Evolutionary conservation across 2,329 filamentous ascomycete species (phyloP).

Genomic region (Talaromyces albobiverticillius): DNA sequence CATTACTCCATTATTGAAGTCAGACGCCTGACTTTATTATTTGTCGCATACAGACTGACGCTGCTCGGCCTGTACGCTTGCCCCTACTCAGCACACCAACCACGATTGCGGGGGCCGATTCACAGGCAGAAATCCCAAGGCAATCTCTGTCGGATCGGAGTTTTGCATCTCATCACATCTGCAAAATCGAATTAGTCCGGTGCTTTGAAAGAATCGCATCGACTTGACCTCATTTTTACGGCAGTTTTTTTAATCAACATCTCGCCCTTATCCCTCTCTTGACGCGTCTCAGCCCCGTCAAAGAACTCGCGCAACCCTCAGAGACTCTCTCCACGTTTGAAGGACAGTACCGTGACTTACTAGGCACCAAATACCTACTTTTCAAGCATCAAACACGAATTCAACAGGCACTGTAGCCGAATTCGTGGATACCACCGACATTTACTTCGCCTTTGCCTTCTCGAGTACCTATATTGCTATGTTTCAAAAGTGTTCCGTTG

Average conservation of each 20-base stretch:
- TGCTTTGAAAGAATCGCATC: neutral
- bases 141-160: neutral
- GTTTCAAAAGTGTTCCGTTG: conserved; percentile 8
- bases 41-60: neutral
- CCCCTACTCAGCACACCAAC: neutral
- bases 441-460: neutral
- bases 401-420: conserved; percentile 13
- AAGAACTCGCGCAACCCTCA: neutral
- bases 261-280: neutral
- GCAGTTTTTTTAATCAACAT: neutral
- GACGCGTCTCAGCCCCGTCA: neutral
- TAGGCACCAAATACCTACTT: neutral
- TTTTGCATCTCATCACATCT: neutral
- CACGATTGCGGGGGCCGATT: conserved; percentile 4
- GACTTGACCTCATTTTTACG: too few relatives aligned
- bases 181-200: neutral
- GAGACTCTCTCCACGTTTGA: neutral
- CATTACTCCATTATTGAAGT: neutral
- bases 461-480: conserved; percentile 6
- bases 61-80: conserved; percentile 1
- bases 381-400: conserved; percentile 4
- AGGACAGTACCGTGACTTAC: neutral
- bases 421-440: conserved; percentile 9
- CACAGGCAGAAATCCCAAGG: neutral
- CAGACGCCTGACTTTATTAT: neutral